Percentiles rank a stretch among this genome's conserved stretches.
Conservation (phyloP, 768 basidiomycete genomes). For the Punctularia strigosozonata region DNA sequence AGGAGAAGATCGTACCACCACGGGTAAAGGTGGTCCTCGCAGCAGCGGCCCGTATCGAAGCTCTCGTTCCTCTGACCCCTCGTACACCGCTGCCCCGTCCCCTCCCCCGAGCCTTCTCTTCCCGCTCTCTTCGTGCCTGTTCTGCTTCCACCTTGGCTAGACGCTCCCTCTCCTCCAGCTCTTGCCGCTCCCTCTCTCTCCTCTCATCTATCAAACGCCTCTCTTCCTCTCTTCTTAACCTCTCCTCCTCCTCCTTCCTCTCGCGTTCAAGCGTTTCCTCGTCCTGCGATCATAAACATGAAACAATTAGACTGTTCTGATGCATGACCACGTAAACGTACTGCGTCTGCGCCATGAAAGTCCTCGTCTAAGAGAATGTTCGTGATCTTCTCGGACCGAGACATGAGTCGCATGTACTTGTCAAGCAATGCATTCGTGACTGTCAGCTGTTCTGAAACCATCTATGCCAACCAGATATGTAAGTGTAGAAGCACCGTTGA, state of each 20-base stretch:
- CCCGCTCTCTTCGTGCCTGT: slow-evolving; percentile 33
- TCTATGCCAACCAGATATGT: slow-evolving; percentile 29
- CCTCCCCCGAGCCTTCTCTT: slow-evolving; percentile 20
- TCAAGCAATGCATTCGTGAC: slow-evolving; percentile 67
- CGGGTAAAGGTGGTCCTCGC: too few species aligned
- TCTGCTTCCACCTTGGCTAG: too few species aligned
- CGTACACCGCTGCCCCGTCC: slow-evolving; percentile 41
- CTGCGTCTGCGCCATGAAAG: slow-evolving; percentile 66
- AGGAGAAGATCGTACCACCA: too few species aligned
- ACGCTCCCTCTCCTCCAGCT: slow-evolving; percentile 28
- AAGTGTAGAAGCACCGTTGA: not conserved
- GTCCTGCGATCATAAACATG: slow-evolving; percentile 32
- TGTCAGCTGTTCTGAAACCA: slow-evolving; percentile 51
- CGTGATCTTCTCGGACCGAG: slow-evolving; percentile 57
- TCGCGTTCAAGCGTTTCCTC: slow-evolving; percentile 40
- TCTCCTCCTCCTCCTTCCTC: slow-evolving; percentile 24
- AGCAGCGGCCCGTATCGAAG: slow-evolving; percentile 51
- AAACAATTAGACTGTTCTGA: not conserved
- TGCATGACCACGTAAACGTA: slow-evolving; percentile 22
- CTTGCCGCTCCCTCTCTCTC: slow-evolving; percentile 34
- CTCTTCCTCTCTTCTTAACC: slow-evolving; percentile 24
- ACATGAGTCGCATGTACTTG: slow-evolving; percentile 60
- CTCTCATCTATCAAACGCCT: slow-evolving; percentile 17
- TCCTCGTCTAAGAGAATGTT: slow-evolving; percentile 65
- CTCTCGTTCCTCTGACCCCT: slow-evolving; percentile 64